phyloP scores from a whole-genome alignment of 1,284 basidiomycete genomes.

The Thecaphora thlaspeos region DNA sequence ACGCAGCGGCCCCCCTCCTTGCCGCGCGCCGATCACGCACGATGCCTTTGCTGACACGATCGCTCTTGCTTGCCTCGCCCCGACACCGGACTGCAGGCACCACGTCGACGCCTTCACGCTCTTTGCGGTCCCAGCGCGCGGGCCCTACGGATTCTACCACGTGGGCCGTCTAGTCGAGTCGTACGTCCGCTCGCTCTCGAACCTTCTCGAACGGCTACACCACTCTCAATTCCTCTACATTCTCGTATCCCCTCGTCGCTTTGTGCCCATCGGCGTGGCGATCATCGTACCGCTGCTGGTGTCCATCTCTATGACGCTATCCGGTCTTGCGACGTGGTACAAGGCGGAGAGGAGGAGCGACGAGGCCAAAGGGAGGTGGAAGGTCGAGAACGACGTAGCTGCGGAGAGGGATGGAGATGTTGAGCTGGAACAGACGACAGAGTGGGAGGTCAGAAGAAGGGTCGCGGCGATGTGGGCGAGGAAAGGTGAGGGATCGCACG shows the following conservation, averaged over 20 bases:
- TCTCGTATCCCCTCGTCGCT: constrained; percentile 35
- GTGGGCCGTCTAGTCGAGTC: constrained; percentile 65
- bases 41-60: too few relatives aligned
- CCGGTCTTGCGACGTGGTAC: constrained; percentile 33
- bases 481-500: too few relatives aligned
- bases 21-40: too few relatives aligned
- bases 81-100: constrained; percentile 65
- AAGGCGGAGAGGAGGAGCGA: too few relatives aligned
- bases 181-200: constrained; percentile 49
- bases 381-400: too few relatives aligned
- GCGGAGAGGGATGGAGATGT: too few relatives aligned
- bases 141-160: constrained; percentile 92
- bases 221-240: constrained; percentile 58
- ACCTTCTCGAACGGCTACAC: constrained; percentile 54
- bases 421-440: too few relatives aligned
- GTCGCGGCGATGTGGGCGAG: too few relatives aligned
- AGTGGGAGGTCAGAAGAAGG: too few relatives aligned
- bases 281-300: constrained; percentile 46
- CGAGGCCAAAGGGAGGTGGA: too few relatives aligned
- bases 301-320: constrained; percentile 41
- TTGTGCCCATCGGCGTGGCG: constrained; percentile 47
- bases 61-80: too few relatives aligned
- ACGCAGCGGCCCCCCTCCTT: neutral
- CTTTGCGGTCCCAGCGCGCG: constrained; percentile 79
- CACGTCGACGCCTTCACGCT: constrained; percentile 91